These are phyloP conservation scores for Blastobotrys americana DNA, from an alignment of 805 yeast species.

Conservation along the genomic window DNA sequence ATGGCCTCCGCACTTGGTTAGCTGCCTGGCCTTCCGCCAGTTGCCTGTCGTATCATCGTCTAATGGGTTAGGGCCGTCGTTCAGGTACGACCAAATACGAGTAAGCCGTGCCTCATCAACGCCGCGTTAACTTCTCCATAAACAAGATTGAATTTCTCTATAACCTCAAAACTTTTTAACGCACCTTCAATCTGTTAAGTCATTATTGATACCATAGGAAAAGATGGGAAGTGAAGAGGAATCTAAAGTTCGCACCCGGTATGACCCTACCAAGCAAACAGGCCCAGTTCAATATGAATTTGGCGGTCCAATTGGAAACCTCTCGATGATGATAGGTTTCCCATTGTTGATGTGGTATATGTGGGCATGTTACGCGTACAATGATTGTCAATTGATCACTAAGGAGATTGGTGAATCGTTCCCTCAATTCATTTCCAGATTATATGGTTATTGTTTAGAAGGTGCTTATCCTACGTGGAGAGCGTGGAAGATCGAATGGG, in stretches of 20 bases:
- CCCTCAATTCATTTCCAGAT: conserved; percentile 39
- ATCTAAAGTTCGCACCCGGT: conserved; percentile 6
- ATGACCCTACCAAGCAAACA: conserved; percentile 17
- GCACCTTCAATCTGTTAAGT: too few relatives aligned
- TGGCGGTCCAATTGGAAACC: conserved; percentile 87
- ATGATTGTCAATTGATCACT: conserved; percentile 63
- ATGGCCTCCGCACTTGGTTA: too few relatives aligned
- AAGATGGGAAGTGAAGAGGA: conserved; percentile 1
- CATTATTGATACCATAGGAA: too few relatives aligned
- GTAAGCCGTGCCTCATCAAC: too few relatives aligned
- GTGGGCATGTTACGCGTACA: conserved; percentile 86
- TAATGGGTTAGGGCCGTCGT: too few relatives aligned
- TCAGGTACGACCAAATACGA: too few relatives aligned
- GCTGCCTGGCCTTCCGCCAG: too few relatives aligned
- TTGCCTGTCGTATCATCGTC: too few relatives aligned
- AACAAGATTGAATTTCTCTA: too few relatives aligned
- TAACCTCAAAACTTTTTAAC: too few relatives aligned
- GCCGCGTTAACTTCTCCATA: too few relatives aligned
- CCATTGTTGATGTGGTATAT: conserved; percentile 93
- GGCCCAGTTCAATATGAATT: conserved; percentile 53
- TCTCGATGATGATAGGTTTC: conserved; percentile 88
- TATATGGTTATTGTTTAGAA: conserved; percentile 40
- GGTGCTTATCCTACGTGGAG: conserved; percentile 37
- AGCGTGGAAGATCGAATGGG: conserved; percentile 65
- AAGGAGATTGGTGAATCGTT: conserved; percentile 50